Evolutionary conservation across 305 asterid species (phyloP), one percentile per base, ranked within the genome.

Genomic region (Andrographis paniculata): DNA sequence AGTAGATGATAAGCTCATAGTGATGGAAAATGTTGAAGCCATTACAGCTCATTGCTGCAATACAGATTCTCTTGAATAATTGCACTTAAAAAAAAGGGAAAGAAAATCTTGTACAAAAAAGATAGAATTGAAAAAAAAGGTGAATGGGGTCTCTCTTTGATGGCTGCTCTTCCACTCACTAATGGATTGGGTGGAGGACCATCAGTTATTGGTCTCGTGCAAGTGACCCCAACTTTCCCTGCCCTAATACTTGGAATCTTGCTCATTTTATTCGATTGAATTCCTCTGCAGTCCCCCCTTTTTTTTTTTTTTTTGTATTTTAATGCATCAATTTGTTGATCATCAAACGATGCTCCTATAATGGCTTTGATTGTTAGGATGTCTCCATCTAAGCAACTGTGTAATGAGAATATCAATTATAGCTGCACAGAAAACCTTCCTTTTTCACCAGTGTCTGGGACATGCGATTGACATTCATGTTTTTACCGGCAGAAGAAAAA

Each of bases 141-240:
- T 31, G 59, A 50, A 61, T 55, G 62, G 50, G 74, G 71, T 63
- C 52, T 62, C 47, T 62, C 27, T 40, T 54, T 48, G 48, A 52
- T 59, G 64, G 61, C 45, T 61, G 62, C 60, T 33, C 39, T 55
- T 58, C 74, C 87, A 72, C 77, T 64, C 67, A 65, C 53, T 64
- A 35, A 49, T 50, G 52, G 58, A 58, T 54, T 53, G 65, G 72
- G 70, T 56, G 60, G 58, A 65, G 87, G 84, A 81, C 87, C 93
- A 75, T 77, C 63, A 58, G 56, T 58, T 54, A 38, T 44, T 55
- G 59, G 60, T 70, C 72, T 61, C 55, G 64, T 53, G 63, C 35
- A 27, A 55, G n/a, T 50, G 63, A 41, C 53, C 61, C 68, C 30
- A 13, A 48, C 59, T 36, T 43, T 19, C 47, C 72, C 53, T 56